These are phyloP conservation scores for Pseudonectria buxi DNA, from an alignment of 2,329 filamentous ascomycete genomes.

Conservation along the genomic window DNA sequence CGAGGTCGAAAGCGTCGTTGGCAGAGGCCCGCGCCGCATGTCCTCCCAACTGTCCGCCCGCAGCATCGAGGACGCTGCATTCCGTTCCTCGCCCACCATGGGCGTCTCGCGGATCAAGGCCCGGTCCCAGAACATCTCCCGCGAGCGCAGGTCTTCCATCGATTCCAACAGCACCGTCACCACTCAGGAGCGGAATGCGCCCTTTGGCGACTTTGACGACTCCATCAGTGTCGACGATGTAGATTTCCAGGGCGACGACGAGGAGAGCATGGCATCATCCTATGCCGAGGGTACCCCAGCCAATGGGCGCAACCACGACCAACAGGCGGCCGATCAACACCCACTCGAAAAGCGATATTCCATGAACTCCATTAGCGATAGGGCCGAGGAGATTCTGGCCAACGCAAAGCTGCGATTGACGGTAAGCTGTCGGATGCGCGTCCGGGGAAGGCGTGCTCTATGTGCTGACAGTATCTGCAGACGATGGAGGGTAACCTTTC, in stretches of 20 bases:
- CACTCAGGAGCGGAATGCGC: constrained; percentile 39
- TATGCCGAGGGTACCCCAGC: constrained; percentile 41
- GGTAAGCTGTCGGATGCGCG: constrained; percentile 45
- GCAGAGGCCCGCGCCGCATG: constrained; percentile 33
- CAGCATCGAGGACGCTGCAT: constrained; percentile 28
- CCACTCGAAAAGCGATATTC: constrained; percentile 55
- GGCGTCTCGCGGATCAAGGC: constrained; percentile 38
- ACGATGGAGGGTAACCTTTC: constrained; percentile 90
- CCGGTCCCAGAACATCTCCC: constrained; percentile 35
- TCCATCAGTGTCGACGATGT: constrained; percentile 56
- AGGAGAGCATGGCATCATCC: constrained; percentile 57
- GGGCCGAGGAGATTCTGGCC: constrained; percentile 83
- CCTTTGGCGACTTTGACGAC: constrained; percentile 58
- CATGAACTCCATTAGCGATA: constrained; percentile 67
- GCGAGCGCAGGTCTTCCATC: constrained; percentile 47
- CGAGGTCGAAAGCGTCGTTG: constrained; percentile 45
- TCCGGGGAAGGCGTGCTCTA: too few species aligned
- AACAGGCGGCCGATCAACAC: constrained; percentile 9
- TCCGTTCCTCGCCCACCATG: constrained; percentile 40
- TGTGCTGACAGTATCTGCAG: constrained; percentile 37
- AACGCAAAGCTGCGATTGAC: constrained; percentile 87
- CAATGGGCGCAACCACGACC: constrained; percentile 11
- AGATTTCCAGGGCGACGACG: constrained; percentile 60
- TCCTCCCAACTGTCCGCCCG: constrained; percentile 28
- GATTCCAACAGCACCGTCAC: constrained; percentile 58